phyloP scores from a whole-genome alignment of 2,329 filamentous ascomycete species.

The Penicillium sp. region DNA sequence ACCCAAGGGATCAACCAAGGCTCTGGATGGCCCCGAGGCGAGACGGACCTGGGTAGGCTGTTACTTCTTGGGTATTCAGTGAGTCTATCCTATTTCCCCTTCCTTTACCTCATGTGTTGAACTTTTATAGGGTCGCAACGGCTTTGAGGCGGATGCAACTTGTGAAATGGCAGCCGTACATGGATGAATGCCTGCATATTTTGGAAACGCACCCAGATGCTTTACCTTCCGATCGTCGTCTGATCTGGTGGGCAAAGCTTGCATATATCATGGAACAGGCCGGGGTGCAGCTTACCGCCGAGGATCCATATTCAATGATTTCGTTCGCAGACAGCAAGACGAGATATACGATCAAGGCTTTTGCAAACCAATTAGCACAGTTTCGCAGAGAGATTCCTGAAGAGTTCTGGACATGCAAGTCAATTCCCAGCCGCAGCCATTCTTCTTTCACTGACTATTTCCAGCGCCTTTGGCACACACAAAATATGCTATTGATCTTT shows the following conservation, averaged over 20 bases:
- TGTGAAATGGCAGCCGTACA: constrained; percentile 57
- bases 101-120: constrained; percentile 5
- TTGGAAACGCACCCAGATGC: constrained; percentile 53
- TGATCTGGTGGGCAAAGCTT: constrained; percentile 55
- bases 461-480: constrained; percentile 58
- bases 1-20: constrained; percentile 24
- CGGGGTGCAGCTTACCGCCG: constrained; percentile 59
- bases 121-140: constrained; percentile 48
- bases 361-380: constrained; percentile 59
- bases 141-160: constrained; percentile 54
- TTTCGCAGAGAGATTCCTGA: constrained; percentile 53
- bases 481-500: constrained; percentile 61
- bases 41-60: constrained; percentile 56
- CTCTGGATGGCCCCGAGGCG: constrained; percentile 52
- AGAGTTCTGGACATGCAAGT: constrained; percentile 54
- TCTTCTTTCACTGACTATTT: constrained; percentile 7
- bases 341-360: constrained; percentile 58
- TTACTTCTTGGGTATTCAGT: constrained; percentile 57
- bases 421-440: too few species aligned
- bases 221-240: constrained; percentile 50
- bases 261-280: constrained; percentile 64
- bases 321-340: constrained; percentile 57
- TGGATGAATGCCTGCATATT: constrained; percentile 56
- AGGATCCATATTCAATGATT: constrained; percentile 53
- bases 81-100: constrained; percentile 17